phyloP scores from a whole-genome alignment of 2,329 filamentous ascomycete species.

The Dactylellina parvicollis region DNA sequence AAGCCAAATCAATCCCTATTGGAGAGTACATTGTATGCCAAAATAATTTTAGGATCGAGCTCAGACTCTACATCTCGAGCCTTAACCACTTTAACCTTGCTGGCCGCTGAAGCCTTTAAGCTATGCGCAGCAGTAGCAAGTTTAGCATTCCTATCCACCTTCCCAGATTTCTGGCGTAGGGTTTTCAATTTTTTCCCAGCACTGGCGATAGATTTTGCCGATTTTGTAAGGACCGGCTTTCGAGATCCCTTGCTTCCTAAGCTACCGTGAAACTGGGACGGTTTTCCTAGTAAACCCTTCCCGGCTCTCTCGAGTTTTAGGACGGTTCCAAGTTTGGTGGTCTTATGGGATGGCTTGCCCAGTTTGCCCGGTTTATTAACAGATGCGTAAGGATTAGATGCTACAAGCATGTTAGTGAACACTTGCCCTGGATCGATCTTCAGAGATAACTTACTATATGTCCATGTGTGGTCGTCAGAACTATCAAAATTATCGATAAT shows the following conservation, averaged over 20 bases:
- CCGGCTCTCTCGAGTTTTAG: too few relatives aligned
- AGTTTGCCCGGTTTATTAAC: background rate
- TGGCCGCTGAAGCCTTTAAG: too few relatives aligned
- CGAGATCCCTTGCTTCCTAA: background rate
- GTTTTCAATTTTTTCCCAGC: background rate
- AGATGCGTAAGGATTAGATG: constrained; percentile 10
- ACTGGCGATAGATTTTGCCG: background rate
- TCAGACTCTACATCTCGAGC: too few relatives aligned
- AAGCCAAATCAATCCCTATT: too few relatives aligned
- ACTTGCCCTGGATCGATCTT: background rate
- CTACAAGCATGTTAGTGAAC: constrained; percentile 4
- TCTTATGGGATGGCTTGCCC: background rate
- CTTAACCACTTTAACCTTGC: too few relatives aligned
- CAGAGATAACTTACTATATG: background rate
- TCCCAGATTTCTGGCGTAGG: background rate
- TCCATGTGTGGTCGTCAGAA: background rate
- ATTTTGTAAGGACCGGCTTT: background rate
- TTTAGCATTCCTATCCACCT: background rate
- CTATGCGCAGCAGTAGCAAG: too few relatives aligned
- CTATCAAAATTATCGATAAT: constrained; percentile 34
- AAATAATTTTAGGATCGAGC: too few relatives aligned
- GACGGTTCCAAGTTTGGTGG: background rate
- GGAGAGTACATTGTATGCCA: too few relatives aligned
- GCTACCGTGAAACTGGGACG: background rate
- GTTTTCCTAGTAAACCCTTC: background rate